Evolutionary conservation across 2,329 filamentous ascomycete genomes (phyloP).

Genomic region (Clonostachys rhizophaga): DNA sequence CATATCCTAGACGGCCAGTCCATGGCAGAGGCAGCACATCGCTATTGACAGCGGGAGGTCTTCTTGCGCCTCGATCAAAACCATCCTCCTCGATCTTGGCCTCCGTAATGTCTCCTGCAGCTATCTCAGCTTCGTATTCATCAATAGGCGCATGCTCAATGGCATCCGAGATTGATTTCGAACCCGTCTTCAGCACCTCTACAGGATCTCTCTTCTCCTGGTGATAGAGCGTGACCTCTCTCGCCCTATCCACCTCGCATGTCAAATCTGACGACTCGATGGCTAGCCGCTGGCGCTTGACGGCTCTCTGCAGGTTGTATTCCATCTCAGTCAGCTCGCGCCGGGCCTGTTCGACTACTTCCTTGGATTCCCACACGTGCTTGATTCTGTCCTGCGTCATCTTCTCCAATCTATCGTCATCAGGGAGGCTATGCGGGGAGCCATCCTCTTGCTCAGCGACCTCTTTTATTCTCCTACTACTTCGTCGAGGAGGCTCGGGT

Average conservation of each 20-base stretch:
- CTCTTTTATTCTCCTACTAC: slow-evolving; percentile 14
- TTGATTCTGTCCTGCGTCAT: neutral
- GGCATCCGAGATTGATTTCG: neutral
- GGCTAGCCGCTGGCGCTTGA: slow-evolving; percentile 40
- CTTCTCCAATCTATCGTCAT: slow-evolving; percentile 1
- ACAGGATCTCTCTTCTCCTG: neutral
- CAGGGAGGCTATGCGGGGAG: neutral
- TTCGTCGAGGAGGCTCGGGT: slow-evolving; percentile 14
- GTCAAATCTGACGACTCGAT: slow-evolving; percentile 32
- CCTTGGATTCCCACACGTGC: slow-evolving; percentile 5
- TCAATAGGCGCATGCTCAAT: slow-evolving; percentile 11
- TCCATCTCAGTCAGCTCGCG: slow-evolving; percentile 46
- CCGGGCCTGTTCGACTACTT: slow-evolving; percentile 31
- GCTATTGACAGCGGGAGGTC: slow-evolving; percentile 78
- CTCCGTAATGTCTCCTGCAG: slow-evolving; percentile 10
- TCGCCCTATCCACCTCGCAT: slow-evolving; percentile 1
- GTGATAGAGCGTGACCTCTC: neutral
- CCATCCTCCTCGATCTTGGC: slow-evolving; percentile 11
- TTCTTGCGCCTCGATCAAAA: slow-evolving; percentile 30
- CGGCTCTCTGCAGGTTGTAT: slow-evolving; percentile 31
- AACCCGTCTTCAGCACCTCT: neutral
- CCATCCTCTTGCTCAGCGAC: neutral
- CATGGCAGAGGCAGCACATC: slow-evolving; percentile 80
- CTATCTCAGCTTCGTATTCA: slow-evolving; percentile 12
- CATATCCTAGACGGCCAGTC: slow-evolving; percentile 87